A percentile compares a stretch with the other conserved stretches of the same genome.
Conservation (phyloP, 2,329 filamentous ascomycete genomes). For the Graphilbum fragrans region DNA sequence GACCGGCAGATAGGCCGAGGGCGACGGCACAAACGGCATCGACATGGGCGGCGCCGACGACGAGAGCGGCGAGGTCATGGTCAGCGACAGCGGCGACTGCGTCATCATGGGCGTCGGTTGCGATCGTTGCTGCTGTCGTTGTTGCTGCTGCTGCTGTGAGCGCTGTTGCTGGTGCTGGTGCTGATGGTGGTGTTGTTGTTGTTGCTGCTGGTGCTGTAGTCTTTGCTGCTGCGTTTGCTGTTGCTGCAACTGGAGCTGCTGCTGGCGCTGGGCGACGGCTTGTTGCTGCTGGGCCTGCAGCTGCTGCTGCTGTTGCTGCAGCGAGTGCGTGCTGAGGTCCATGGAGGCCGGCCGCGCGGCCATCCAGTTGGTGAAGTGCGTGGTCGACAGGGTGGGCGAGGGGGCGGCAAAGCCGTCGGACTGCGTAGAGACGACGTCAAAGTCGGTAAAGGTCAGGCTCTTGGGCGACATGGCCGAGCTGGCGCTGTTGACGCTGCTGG, state of each 20-base stretch:
- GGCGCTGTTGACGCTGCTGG: constrained; percentile 16
- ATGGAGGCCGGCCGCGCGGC: constrained; percentile 18
- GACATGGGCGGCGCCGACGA: background rate
- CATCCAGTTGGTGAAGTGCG: constrained; percentile 22
- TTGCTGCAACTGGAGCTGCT: background rate
- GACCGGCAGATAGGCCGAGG: constrained; percentile 24
- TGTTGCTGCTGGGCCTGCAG: constrained; percentile 3
- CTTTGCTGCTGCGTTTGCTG: too few relatives aligned
- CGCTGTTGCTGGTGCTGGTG: background rate
- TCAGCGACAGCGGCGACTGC: constrained; percentile 1
- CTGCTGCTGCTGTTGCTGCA: constrained; percentile 19
- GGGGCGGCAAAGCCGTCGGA: constrained; percentile 8
- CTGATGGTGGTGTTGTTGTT: background rate
- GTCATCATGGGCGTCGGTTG: background rate
- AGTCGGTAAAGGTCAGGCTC: constrained; percentile 35
- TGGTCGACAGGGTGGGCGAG: constrained; percentile 17
- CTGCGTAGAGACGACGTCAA: constrained; percentile 20
- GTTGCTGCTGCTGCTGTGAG: background rate
- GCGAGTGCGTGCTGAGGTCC: constrained; percentile 26
- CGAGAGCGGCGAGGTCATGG: constrained; percentile 4
- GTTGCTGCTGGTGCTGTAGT: background rate
- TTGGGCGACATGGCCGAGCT: constrained; percentile 39
- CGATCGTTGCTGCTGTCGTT: background rate
- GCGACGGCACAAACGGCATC: constrained; percentile 5
- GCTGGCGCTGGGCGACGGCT: background rate